Percentiles rank a stretch among this genome's conserved stretches.
These are phyloP conservation scores for Microsporum canis DNA, from an alignment of 2,329 filamentous ascomycete genomes.

Conservation along the genomic window DNA sequence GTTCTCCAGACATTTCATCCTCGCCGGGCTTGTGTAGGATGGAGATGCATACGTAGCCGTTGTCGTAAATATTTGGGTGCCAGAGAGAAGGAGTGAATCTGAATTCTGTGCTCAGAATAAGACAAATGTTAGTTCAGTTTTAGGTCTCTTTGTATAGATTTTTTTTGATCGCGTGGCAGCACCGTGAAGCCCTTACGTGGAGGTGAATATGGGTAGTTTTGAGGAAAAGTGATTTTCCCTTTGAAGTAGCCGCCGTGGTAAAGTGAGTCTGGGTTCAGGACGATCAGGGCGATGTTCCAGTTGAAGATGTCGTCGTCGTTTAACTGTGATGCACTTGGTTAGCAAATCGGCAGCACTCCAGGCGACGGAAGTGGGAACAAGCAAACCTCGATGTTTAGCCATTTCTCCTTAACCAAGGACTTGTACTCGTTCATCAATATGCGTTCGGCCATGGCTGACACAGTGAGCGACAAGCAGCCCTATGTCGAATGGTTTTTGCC, in stretches of 20 bases:
- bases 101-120: conserved; percentile 40
- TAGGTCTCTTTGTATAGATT: no score
- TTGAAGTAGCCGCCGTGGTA: conserved; percentile 92
- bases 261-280: conserved; percentile 80
- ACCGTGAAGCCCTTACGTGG: conserved; percentile 41
- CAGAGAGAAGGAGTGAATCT: conserved; percentile 68
- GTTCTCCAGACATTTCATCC: conserved; percentile 82
- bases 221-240: conserved; percentile 75
- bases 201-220: conserved; percentile 80
- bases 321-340: conserved; percentile 41
- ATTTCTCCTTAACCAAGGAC: conserved; percentile 74
- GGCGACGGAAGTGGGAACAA: neutral
- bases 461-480: neutral
- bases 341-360: conserved; percentile 5
- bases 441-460: conserved; percentile 51
- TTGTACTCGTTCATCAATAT: conserved; percentile 84
- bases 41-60: conserved; percentile 88
- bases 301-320: conserved; percentile 73
- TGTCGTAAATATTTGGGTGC: conserved; percentile 88
- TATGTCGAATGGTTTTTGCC: neutral
- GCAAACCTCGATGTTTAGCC: conserved; percentile 77
- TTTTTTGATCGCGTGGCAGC: neutral
- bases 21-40: conserved; percentile 90
- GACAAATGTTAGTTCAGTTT: neutral
- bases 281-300: conserved; percentile 82